These are phyloP conservation scores for Podaxis sp. DNA, from an alignment of 768 basidiomycete genomes.

Conservation along the genomic window DNA sequence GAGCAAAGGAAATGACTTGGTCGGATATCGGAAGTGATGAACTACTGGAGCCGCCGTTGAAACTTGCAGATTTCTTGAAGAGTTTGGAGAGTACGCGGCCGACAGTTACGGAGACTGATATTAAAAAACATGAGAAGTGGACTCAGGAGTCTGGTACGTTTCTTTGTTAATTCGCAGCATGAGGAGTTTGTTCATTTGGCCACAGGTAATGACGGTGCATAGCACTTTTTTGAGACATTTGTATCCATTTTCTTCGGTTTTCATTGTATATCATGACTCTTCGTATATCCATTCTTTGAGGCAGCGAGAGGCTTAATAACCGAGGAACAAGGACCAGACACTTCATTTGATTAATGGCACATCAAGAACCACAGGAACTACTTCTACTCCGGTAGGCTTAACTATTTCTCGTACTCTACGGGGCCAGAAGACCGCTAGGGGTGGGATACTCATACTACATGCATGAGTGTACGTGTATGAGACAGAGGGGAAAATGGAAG, in stretches of 20 bases:
- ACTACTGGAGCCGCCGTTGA: conserved; percentile 84
- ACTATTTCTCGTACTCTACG: not conserved
- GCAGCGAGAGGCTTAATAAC: no score
- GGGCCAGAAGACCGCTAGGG: not conserved
- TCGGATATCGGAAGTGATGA: conserved; percentile 85
- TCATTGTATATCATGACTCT: not conserved
- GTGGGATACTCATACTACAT: not conserved
- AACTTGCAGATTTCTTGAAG: conserved; percentile 76
- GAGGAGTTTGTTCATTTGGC: not conserved
- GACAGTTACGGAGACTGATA: conserved; percentile 88
- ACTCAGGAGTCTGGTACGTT: conserved; percentile 77
- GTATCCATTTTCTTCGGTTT: not conserved
- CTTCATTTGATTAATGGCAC: not conserved
- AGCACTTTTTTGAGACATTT: not conserved
- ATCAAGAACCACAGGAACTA: not conserved
- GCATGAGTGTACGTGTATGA: not conserved
- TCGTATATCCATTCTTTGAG: not conserved
- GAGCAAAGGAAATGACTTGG: conserved; percentile 88
- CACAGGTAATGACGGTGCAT: conserved; percentile 33
- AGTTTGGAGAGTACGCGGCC: conserved; percentile 77
- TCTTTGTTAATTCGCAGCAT: not conserved
- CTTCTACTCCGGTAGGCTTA: not conserved
- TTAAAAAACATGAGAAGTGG: conserved; percentile 81
- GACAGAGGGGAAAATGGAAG: not conserved
- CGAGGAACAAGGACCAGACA: not conserved